Evolutionary conservation across 2,329 filamentous ascomycete genomes (phyloP), one percentile per base, ranked within the genome.

Genomic region (Talaromyces sp.): DNA sequence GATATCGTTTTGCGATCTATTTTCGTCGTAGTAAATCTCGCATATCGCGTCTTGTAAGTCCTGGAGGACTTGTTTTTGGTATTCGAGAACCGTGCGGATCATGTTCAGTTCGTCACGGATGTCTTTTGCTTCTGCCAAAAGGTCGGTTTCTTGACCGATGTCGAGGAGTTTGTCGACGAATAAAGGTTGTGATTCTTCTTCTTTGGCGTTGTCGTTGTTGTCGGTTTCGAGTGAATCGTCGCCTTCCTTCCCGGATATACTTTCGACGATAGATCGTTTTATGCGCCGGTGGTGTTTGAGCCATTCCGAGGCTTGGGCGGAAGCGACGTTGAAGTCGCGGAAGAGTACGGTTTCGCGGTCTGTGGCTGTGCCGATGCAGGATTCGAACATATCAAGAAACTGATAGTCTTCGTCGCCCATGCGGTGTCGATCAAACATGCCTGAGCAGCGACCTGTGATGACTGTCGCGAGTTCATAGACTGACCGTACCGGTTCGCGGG

Each of bases 31-130:
- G 58, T 75, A 76, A 43, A 76, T 76, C 22, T 77, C 75, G 58
- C 73, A 77, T 15, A 77, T 74, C 1, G 72, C 71, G 31, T 77
- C 75, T 43, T 77, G 74, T 31, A 78, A 71, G 67, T 77, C 76
- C 2, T 65, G 53, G 2, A 78, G 69, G 5, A 78, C 73, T 61
- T 78, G 72, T 43, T 76, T 73, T 62, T 79, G 76, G 59, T 78
- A 74, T n/a, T 78, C 73, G 6, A 78, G 71, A 2, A 79, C 75
- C 0, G 73, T 76, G 36, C 73, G 74, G 34, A 90, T 84, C 76
- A 89, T 89, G 70, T 86, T 86, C 22, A 90, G 81, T 74, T 90
- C 87, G 70, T 90, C 88, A 22, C 86, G 83, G 62, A 90, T 89
- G 70, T 90, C 88, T 71, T 89, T 89, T 56, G 85, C 86, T 69